phyloP scores from a whole-genome alignment of 257 asterid genomes.

The Catharanthus roseus region DNA sequence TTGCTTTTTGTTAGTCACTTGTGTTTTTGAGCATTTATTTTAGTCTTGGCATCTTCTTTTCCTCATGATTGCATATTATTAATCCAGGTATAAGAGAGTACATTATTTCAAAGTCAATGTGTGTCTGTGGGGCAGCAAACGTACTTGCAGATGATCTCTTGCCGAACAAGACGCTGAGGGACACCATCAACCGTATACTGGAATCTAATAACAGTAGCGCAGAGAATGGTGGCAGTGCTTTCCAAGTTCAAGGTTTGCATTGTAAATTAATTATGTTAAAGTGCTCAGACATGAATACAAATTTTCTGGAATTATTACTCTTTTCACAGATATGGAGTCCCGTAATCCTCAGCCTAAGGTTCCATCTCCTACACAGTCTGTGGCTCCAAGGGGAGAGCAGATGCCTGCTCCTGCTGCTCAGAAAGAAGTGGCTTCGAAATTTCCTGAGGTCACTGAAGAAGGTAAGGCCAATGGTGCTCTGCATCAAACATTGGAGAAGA shows the following conservation, averaged over 20 bases:
- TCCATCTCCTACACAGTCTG: constrained; percentile 84
- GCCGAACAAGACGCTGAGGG: constrained; percentile 93
- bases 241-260: constrained; percentile 75
- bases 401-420: constrained; percentile 40
- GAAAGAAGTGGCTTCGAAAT: constrained; percentile 44
- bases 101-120: constrained; percentile 63
- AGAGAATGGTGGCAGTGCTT: constrained; percentile 71
- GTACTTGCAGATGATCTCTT: constrained; percentile 92
- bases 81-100: constrained; percentile 79
- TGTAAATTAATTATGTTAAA: neutral
- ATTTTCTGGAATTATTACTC: constrained; percentile 1
- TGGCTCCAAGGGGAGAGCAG: constrained; percentile 72
- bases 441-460: constrained; percentile 42
- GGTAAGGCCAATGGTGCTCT: constrained; percentile 30
- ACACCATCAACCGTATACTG: constrained; percentile 74
- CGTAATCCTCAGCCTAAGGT: constrained; percentile 71
- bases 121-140: constrained; percentile 84
- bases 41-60: neutral
- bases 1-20: neutral
- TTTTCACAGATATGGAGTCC: constrained; percentile 79
- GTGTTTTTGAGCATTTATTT: neutral
- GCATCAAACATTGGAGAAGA: constrained; percentile 41
- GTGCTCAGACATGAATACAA: constrained; percentile 3
- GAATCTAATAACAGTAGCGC: constrained; percentile 79
- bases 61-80: constrained; percentile 13